Base-by-base conservation (phyloP, 2,329 filamentous ascomycete genomes). In the Microcyclosporella mali region DNA sequence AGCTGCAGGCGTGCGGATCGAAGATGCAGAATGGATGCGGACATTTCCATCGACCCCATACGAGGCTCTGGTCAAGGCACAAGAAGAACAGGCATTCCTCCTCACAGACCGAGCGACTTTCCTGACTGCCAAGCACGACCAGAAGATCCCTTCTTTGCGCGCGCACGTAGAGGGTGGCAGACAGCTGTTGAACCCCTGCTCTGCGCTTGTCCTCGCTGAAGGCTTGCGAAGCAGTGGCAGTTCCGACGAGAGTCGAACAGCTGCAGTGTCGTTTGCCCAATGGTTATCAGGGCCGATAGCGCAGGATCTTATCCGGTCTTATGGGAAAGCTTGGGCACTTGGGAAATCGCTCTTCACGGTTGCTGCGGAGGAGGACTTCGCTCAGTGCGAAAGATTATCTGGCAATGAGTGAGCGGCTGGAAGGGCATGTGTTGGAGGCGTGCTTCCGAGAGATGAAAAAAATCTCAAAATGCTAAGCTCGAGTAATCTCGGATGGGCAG, bases 61-160 rank as follows among this genome's bases (percentile, higher is more conserved):
- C 27, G 49, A 56, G 14, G 54, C 56, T 11, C 39, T 58, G 10
- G 11, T 45, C 12, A 40, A 38, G 8, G 54, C 56, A 11, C 51
- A 55, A 4, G 36, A 18, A 17, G 40, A 47, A 10, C 28, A 39
- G 3, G 54, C 51, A 2, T 58, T 56, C 31, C 33, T 56, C 9
- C 25, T 58, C 1, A 56, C 51, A 0, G 56, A 58, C 44, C 51
- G 54, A 0, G 44, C 49, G 8, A 57, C 54, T 2, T 57, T 46
- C 27, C 40, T 57, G 14, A 56, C 53, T 9, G 53, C 55, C 12
- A 51, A 46, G 30, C 40, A 40, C 7, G 49, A 54, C 18, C 43
- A 37, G 2, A 42, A 42, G 3, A 40, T 57, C 14, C 38, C 38
- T 11, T 34, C 11, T 12, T 15, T 51, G 25, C 31, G 15, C 9